Conservation (phyloP, 2,329 filamentous ascomycete species). For the Triangularia setosa region DNA sequence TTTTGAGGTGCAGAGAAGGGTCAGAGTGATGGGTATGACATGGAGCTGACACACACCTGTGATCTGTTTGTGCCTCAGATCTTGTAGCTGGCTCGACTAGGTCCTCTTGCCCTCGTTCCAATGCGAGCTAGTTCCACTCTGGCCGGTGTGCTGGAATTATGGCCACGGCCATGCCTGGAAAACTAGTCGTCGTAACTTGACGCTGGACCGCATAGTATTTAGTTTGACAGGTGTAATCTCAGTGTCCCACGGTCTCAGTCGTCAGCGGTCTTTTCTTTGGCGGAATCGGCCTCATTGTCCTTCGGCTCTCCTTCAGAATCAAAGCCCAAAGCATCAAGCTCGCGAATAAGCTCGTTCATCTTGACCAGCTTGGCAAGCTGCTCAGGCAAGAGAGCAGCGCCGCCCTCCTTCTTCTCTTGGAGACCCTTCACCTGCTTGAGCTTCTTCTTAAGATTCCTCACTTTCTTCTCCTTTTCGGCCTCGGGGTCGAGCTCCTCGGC, state of each 20-base stretch:
- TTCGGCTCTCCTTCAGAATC: slow-evolving; percentile 68
- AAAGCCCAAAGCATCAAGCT: slow-evolving; percentile 81
- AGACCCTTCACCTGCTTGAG: slow-evolving; percentile 88
- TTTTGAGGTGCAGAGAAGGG: not conserved
- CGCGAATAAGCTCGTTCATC: slow-evolving; percentile 87
- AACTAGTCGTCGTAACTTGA: not conserved
- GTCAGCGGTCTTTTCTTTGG: slow-evolving; percentile 2
- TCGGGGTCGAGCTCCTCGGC: slow-evolving; percentile 59
- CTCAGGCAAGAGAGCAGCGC: slow-evolving; percentile 79
- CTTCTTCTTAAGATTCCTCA: slow-evolving; percentile 88
- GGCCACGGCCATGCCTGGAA: not conserved
- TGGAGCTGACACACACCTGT: not conserved
- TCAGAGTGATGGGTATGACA: not conserved
- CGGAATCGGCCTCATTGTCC: slow-evolving; percentile 13
- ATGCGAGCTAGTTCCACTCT: not conserved
- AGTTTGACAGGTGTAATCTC: not conserved
- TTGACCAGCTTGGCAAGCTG: slow-evolving; percentile 98
- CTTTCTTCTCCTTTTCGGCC: slow-evolving; percentile 86
- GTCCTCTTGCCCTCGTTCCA: not conserved
- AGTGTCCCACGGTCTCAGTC: not conserved
- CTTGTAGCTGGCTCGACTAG: not conserved
- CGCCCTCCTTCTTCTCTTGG: slow-evolving; percentile 84
- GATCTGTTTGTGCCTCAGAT: not conserved
- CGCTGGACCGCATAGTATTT: not conserved
- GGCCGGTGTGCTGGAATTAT: not conserved